Base-by-base conservation (phyloP, 2,329 filamentous ascomycete species). In the Pseudofabraea citricarpa region DNA sequence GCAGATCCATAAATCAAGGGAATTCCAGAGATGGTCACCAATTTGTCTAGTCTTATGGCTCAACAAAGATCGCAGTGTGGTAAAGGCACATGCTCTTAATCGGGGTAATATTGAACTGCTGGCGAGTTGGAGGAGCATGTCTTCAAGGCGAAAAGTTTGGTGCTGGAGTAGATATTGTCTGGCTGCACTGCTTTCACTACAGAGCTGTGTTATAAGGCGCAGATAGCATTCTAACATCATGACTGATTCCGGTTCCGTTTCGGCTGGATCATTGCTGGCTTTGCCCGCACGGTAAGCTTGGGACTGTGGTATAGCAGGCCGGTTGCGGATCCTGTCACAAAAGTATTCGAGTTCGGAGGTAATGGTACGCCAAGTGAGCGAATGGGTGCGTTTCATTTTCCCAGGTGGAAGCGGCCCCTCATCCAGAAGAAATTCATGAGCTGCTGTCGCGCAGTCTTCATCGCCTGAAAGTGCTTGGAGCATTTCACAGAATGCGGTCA, bases 191-290 rank as follows among this genome's bases (percentile, higher is more conserved):
- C 88, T 95, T 59, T 91, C 81, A 18, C 77, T 74, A 49, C 85
- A 83, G 8, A 98, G 71, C 62, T 94, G 89, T 3, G 88, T 81
- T 55, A 95, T 86, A 5, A 98, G 75, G 22, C 91, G 82, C 41
- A 98, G 73, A 61, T 97, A 97, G 55, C 89, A 91, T 60, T 96
- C 90, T 21, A 98, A 74, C 88, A 98, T 96, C 66, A 95, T 87
- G n/a, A 85, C 83, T 31, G 88, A 94, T 63, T 98, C 94, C 4
- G 90, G 87, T 60, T 96, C 91, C 21, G 76, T 74, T 61, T 95
- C 90, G 47, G 88, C 81, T 47, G 85, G 76, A 35, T 85, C 82
- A 15, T 71, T 71, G 33, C 77, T 70, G 36, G 78, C 70, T 61
- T 87, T 84, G 36, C 76, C 74, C 42, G 74, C 63, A 48, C 81